Percentiles rank a stretch among this genome's conserved stretches.
Evolutionary conservation across 1,284 basidiomycete species (phyloP).

Genomic region (Ganoderma lucidum): DNA sequence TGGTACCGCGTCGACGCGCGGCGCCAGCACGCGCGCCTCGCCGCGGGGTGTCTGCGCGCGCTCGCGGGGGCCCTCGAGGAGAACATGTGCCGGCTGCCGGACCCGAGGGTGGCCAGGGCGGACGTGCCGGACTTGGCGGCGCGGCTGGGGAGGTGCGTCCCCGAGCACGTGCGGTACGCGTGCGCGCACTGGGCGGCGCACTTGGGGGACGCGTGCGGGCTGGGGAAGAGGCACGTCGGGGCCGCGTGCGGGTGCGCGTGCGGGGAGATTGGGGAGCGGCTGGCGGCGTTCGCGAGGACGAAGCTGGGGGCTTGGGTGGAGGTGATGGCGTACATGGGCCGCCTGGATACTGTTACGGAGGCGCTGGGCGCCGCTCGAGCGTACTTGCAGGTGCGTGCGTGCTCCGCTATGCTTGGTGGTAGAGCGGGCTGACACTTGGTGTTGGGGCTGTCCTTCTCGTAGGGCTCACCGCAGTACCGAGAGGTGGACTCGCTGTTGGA

Average conservation of each 20-base stretch:
- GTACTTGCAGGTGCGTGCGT: slow-evolving; percentile 12
- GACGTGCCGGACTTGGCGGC: background rate
- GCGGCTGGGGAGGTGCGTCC: slow-evolving; percentile 9
- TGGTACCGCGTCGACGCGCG: slow-evolving; percentile 14
- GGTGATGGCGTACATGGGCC: slow-evolving; percentile 16
- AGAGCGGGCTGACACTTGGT: too few species aligned
- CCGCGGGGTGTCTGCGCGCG: slow-evolving; percentile 13
- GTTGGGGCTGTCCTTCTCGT: background rate
- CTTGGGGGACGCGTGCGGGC: background rate
- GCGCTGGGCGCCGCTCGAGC: slow-evolving; percentile 8
- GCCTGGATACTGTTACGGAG: slow-evolving; percentile 14
- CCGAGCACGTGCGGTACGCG: slow-evolving; percentile 27
- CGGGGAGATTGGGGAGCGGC: background rate
- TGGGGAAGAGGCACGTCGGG: slow-evolving; percentile 11
- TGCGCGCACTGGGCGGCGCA: slow-evolving; percentile 26
- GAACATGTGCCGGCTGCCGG: background rate
- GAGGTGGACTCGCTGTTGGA: background rate
- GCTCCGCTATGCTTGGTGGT: background rate
- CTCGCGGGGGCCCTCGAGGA: slow-evolving; percentile 1
- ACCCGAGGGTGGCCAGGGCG: background rate
- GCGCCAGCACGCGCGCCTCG: slow-evolving; percentile 13
- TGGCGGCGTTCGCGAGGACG: slow-evolving; percentile 2
- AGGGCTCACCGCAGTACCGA: background rate
- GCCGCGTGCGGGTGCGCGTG: background rate
- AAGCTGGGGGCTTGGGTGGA: slow-evolving; percentile 19